Evolutionary conservation across 371 early-diverging fungal genomes (phyloP).

Genomic region (Conidiobolus incongruus): DNA sequence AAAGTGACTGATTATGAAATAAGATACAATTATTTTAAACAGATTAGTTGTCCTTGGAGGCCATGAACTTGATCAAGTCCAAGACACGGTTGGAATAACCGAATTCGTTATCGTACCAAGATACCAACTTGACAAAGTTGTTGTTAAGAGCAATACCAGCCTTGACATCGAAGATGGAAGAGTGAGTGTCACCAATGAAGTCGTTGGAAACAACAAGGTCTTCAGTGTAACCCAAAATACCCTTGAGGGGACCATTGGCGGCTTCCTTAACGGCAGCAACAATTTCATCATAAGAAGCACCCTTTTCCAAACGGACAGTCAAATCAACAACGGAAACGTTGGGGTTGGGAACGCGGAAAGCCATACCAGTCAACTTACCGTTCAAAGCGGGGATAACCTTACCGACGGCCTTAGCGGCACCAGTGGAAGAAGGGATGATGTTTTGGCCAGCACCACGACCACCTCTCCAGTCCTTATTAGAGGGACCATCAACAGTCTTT

Average conservation of each 20-base stretch:
- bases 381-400: constrained; percentile 94
- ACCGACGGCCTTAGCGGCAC: constrained; percentile 98
- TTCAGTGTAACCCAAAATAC: constrained; percentile 87
- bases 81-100: constrained; percentile 91
- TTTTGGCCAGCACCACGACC: constrained; percentile 95
- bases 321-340: constrained; percentile 98
- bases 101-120: constrained; percentile 88
- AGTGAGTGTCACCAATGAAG: constrained; percentile 77
- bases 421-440: constrained; percentile 99
- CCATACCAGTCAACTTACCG: constrained; percentile 97
- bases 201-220: constrained; percentile 97
- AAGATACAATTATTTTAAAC: background rate
- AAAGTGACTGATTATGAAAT: too few species aligned
- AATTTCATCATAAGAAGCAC: constrained; percentile 77
- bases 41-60: constrained; percentile 25
- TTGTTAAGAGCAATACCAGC: constrained; percentile 93
- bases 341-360: constrained; percentile 93
- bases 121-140: constrained; percentile 95
- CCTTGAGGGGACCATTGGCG: constrained; percentile 61
- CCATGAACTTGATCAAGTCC: constrained; percentile 62
- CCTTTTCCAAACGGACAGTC: constrained; percentile 77
- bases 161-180: constrained; percentile 90
- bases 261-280: constrained; percentile 65
- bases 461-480: constrained; percentile 90
- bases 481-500: constrained; percentile 98